Percentiles rank a stretch among this genome's conserved stretches.
Evolutionary conservation across 2,329 filamentous ascomycete species (phyloP).

Genomic region (Botrytis aclada): DNA sequence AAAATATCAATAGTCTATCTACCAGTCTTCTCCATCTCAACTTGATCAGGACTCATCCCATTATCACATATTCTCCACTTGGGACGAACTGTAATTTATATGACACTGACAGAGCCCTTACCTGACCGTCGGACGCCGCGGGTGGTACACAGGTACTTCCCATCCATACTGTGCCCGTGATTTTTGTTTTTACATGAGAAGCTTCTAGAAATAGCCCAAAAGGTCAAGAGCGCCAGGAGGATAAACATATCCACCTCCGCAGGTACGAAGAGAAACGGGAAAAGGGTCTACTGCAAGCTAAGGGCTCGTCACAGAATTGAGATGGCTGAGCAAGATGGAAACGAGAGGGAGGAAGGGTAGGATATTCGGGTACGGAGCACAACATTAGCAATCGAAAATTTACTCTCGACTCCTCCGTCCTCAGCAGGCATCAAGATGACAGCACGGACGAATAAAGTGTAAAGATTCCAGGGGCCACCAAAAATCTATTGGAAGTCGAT

Average conservation of each 20-base stretch:
- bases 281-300: background rate
- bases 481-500: slow-evolving; percentile 6
- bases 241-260: background rate
- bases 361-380: slow-evolving; percentile 1
- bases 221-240: background rate
- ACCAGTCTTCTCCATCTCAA: background rate
- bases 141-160: background rate
- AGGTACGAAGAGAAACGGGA: no score
- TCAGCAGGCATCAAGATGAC: background rate
- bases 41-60: background rate
- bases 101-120: slow-evolving; percentile 1
- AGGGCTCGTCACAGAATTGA: background rate
- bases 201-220: slow-evolving; percentile 1
- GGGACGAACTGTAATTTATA: background rate
- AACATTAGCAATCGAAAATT: slow-evolving; percentile 1
- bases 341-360: background rate
- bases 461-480: background rate
- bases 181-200: background rate
- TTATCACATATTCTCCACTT: background rate
- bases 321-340: slow-evolving; percentile 4
- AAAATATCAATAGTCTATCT: background rate
- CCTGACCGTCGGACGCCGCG: background rate
- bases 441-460: slow-evolving; percentile 15
- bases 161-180: background rate
- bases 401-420: background rate